Conservation (phyloP, 225 moss, liverwort and hornwort species). For the Marchantia paleacea region DNA sequence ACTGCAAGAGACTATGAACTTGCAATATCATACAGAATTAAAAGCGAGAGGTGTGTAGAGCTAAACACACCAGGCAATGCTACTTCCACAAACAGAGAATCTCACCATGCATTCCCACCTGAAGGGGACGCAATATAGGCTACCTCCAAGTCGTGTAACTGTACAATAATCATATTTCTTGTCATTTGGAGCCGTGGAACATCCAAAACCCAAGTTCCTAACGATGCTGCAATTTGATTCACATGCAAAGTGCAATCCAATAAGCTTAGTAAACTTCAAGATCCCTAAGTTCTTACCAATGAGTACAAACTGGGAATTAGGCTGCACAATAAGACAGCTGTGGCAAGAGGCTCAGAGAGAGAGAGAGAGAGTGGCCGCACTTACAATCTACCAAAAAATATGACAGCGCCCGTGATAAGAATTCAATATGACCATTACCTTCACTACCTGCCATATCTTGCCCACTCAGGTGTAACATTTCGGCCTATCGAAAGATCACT, state of each 20-base stretch:
- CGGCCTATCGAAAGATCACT: constrained; percentile 7
- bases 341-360: not conserved
- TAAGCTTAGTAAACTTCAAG: constrained; percentile 2
- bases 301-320: not conserved
- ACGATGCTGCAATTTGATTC: not conserved
- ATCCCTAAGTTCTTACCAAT: not conserved
- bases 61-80: not conserved
- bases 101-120: constrained; percentile 9
- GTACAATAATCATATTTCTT: not conserved
- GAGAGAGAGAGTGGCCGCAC: not conserved
- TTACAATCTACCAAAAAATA: not conserved
- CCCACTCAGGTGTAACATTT: not conserved
- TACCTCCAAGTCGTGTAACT: constrained; percentile 4
- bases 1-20: not conserved
- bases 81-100: not conserved
- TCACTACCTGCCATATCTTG: constrained; percentile 5
- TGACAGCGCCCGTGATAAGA: not conserved
- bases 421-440: constrained; percentile 8
- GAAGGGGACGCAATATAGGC: constrained; percentile 5
- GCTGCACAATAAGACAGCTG: not conserved
- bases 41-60: not conserved
- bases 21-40: not conserved
- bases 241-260: constrained; percentile 5
- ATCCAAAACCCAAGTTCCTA: constrained; percentile 5
- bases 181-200: constrained; percentile 6